Base-by-base conservation (phyloP, 179 eudicot species). In the Drosera spatulata region DNA sequence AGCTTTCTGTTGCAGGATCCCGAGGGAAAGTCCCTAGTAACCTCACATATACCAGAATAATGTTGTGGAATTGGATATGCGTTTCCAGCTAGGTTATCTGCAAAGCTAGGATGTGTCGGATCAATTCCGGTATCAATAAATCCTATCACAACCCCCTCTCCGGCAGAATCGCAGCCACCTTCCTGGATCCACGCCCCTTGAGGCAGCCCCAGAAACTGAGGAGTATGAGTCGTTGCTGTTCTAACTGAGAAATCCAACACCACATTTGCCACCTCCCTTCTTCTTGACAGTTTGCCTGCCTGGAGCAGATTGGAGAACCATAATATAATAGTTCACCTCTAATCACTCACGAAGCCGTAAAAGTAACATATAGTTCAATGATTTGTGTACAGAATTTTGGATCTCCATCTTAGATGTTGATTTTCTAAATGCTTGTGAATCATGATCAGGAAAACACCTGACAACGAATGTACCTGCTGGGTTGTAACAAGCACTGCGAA, bases 1-100 rank as follows among this genome's bases (percentile, higher is more conserved):
- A 94, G 89, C 76, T 94, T 94, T 68, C 99, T 78, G 68, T 94
- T 94, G 85, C 99, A 94, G 47, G 99, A 94, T 12, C 85, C 96
- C 11, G 87, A 77, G 13, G 99, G 99, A 63, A 94, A 94, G 54
- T 85, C 87, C 58, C 68, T 71, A 40, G 97, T 86, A 49, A 81
- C 85, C 74, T 94, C 97, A 74, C 99, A 94, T 39, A 79, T 66
- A 38, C 99, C 97, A 11, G 88, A 81, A 64, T 82, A 93, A 69
- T 83, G 95, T 50, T 72, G 74, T 10, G 85, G 88, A 63, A 88
- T 75, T 8, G 96, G 80, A 69, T 79, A 81, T 47, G 75, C 73
- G 68, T 71, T 77, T 49, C 58, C 79, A 43, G 79, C 61, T 22
- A 77, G 58, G 62, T 66, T 64, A 80, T 90, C 89, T 2, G 91